Evolutionary conservation across 1,284 basidiomycete species (phyloP), one percentile per base, ranked within the genome.

Genomic region (Ceratobasidium theobromae): DNA sequence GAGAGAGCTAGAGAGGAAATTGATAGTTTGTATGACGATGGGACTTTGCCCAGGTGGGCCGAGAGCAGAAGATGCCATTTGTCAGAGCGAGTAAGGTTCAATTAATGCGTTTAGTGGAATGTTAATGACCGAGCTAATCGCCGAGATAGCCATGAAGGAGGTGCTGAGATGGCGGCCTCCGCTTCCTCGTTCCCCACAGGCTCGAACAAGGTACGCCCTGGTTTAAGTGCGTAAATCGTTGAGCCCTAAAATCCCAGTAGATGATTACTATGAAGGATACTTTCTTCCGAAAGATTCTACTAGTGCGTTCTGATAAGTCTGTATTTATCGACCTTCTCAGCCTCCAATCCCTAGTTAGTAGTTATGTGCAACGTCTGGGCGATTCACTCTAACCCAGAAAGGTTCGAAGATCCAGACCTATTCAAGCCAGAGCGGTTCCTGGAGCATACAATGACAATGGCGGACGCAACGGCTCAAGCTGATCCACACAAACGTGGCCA

Each of bases 391-490:
- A 43, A 99, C 77, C 84, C 90, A 21, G 80, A 82, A 48, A 86
- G 94, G 62, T 99, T 91, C 81, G 91, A 92, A 32, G 84, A 95
- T 64, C 94, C 96, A 1, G 92, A 96, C 40, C 76, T 79, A 68
- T 88, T 98, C 77, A 72, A 80, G 30, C 97, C 96, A 6, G 95
- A 98, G 76, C 88, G 96, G 70, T 99, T 95, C 94, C 81, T 98
- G 54, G 89, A 93, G 72, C 84, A 89, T 60, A 78, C 23, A 4
- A 30, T 41, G 21, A 52, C 60, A 2, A 64, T 64, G 60, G 48
- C 48, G 3, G 60, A 53, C 2, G 51, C 48, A 8, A 21, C 43
- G 41, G 48, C 60, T 25, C 60, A 64, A 30, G 60, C 48, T 18
- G 60, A 53, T 25, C 35, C 35, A 1, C 23, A 38, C 21, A 64